Base-by-base conservation (phyloP, 805 yeast species). In the Saturnispora ahearnii region DNA sequence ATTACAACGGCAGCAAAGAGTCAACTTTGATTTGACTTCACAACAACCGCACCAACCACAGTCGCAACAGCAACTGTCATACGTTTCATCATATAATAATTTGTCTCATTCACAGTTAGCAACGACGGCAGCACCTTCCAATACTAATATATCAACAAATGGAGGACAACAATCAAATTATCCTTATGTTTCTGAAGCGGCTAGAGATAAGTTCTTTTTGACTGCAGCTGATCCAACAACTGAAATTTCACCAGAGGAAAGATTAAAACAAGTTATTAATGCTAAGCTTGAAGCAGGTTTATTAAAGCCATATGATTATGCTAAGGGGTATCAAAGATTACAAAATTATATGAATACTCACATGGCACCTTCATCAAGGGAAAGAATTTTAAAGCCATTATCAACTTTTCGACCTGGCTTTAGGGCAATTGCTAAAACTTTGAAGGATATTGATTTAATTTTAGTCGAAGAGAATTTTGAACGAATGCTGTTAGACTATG, bases 171-270 rank as follows among this genome's bases (percentile, higher is more conserved):
- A 55, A 7, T 36, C 37, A 15, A 43, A 50, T 22, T 50, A 36
- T 32, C 51, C 71, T 5, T 58, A 59, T 37, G 72, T 78, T 4
- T 77, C 82, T 0, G 91, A 86, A 50, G 81, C 93, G 2, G 96
- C 96, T 1, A 76, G 88, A 55, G 97, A 90, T 62, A 89, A 89
- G 65, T 91, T 91, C 67, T 90, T 91, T 69, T 69, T 91, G 45
- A 91, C 97, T 0, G 98, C 98, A 0, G 97, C 97, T 0, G 98
- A 91, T 63, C 98, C 98, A 5, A 86, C 96, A 0, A 87, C 91
- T 2, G 96, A 88, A 56, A 84, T 86, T 34, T 86, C 96, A 0
- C 96, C 97, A 0, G 97, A 90, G 61, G 97, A 89, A 62, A 74
- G 97, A 53, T 72, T 91, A 57, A 88, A 87, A 61, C 95, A 89